phyloP scores from a whole-genome alignment of 176 grass and related monocot species.

The Oryza officinalis region DNA sequence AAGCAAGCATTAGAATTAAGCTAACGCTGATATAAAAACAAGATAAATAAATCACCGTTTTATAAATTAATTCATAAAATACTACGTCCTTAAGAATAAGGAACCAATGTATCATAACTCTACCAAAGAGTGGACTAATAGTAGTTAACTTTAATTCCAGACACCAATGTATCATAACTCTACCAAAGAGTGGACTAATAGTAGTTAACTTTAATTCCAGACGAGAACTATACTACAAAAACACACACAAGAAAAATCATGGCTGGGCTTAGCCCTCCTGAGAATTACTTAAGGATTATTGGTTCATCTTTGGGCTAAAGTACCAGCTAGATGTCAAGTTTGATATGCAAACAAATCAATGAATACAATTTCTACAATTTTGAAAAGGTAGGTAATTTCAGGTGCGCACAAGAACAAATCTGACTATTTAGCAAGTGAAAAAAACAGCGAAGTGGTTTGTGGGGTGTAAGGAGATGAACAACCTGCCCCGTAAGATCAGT shows the following conservation, averaged over 20 bases:
- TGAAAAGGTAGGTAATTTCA: background rate
- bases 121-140: background rate
- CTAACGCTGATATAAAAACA: background rate
- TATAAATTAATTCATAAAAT: background rate
- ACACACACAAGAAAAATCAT: background rate
- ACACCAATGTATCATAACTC: background rate
- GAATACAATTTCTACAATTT: background rate
- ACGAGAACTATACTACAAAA: background rate
- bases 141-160: conserved; percentile 5
- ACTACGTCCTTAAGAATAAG: background rate
- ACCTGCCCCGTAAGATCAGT: conserved; percentile 36
- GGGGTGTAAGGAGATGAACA: background rate
- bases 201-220: conserved; percentile 5
- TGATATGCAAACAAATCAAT: background rate
- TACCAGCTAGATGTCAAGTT: background rate
- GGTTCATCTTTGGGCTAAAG: background rate
- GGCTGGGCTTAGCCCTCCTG: background rate
- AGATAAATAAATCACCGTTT: background rate
- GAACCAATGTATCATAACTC: background rate
- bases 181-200: background rate
- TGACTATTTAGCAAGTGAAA: background rate
- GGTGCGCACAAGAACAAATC: background rate
- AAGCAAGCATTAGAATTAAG: background rate
- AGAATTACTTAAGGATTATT: background rate
- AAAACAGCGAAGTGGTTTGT: background rate